These are phyloP conservation scores for Dothideomycetes sp. DNA, from an alignment of 2,329 filamentous ascomycete species.

Conservation along the genomic window DNA sequence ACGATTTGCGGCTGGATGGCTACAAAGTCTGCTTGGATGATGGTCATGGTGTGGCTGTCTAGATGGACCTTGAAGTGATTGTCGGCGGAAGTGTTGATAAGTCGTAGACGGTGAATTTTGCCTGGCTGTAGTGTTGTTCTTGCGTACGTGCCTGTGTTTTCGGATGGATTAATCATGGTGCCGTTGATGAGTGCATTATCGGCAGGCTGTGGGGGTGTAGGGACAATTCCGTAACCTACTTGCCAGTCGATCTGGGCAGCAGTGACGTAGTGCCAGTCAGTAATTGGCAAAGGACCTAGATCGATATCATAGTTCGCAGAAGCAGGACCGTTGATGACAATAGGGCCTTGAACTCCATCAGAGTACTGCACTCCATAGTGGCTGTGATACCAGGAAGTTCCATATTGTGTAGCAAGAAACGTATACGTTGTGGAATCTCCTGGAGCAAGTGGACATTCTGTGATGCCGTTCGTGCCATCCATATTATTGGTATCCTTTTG, in stretches of 20 bases:
- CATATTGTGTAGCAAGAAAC: constrained; percentile 38
- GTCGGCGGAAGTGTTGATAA: constrained; percentile 44
- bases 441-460: constrained; percentile 56
- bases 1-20: constrained; percentile 21
- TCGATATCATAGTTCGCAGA: constrained; percentile 52
- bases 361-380: constrained; percentile 45
- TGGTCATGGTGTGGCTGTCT: constrained; percentile 22
- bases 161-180: constrained; percentile 34
- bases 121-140: constrained; percentile 42
- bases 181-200: constrained; percentile 38
- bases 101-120: constrained; percentile 45
- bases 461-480: constrained; percentile 60
- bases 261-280: constrained; percentile 52
- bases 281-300: constrained; percentile 47
- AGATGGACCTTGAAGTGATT: constrained; percentile 24
- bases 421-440: constrained; percentile 43
- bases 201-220: constrained; percentile 20
- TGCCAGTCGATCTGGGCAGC: constrained; percentile 13
- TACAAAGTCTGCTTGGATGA: constrained; percentile 25
- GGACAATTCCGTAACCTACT: constrained; percentile 10
- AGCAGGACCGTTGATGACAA: constrained; percentile 51
- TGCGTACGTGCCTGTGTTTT: constrained; percentile 3
- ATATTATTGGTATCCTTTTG: constrained; percentile 65
- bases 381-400: constrained; percentile 50
- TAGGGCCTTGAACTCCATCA: constrained; percentile 48